These are phyloP conservation scores for Sordariomycetes sp. DNA, from an alignment of 2,329 filamentous ascomycete species.

Conservation along the genomic window DNA sequence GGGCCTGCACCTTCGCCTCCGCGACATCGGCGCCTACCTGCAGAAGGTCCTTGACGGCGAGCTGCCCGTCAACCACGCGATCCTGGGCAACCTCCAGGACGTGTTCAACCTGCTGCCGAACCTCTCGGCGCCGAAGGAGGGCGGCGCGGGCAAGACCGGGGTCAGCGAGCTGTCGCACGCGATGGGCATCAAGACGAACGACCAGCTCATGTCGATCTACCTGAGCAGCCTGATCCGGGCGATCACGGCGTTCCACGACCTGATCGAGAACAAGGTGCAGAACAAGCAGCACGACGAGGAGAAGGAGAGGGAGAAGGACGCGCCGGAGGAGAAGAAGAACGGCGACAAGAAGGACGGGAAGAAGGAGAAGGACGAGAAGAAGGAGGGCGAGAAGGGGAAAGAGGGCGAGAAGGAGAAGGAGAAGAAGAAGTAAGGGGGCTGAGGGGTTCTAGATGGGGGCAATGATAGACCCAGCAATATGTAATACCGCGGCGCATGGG, in stretches of 20 bases:
- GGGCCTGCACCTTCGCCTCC: slow-evolving; percentile 84
- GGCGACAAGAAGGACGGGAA: slow-evolving; percentile 29
- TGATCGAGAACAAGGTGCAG: slow-evolving; percentile 99
- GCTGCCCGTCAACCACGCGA: slow-evolving; percentile 92
- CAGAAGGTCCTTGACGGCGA: slow-evolving; percentile 91
- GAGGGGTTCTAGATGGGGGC: neutral
- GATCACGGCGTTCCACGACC: slow-evolving; percentile 96
- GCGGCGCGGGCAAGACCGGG: slow-evolving; percentile 31
- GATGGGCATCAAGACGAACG: slow-evolving; percentile 98
- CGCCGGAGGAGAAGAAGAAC: slow-evolving; percentile 49
- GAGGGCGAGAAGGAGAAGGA: slow-evolving; percentile 25
- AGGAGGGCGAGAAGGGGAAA: too few relatives aligned
- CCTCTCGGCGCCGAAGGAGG: slow-evolving; percentile 67
- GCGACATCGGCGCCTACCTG: slow-evolving; percentile 90
- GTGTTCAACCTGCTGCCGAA: slow-evolving; percentile 98
- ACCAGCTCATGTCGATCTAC: slow-evolving; percentile 98
- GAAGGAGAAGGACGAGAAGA: slow-evolving; percentile 36
- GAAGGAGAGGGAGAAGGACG: slow-evolving; percentile 77
- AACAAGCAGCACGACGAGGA: slow-evolving; percentile 96
- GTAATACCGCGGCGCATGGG: neutral
- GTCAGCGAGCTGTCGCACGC: slow-evolving; percentile 81
- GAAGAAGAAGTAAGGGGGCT: slow-evolving; percentile 37
- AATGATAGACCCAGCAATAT: neutral
- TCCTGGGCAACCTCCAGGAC: slow-evolving; percentile 96
- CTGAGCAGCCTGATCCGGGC: slow-evolving; percentile 92